These are phyloP conservation scores for Vinca minor DNA, from an alignment of 257 asterid genomes.

Conservation along the genomic window DNA sequence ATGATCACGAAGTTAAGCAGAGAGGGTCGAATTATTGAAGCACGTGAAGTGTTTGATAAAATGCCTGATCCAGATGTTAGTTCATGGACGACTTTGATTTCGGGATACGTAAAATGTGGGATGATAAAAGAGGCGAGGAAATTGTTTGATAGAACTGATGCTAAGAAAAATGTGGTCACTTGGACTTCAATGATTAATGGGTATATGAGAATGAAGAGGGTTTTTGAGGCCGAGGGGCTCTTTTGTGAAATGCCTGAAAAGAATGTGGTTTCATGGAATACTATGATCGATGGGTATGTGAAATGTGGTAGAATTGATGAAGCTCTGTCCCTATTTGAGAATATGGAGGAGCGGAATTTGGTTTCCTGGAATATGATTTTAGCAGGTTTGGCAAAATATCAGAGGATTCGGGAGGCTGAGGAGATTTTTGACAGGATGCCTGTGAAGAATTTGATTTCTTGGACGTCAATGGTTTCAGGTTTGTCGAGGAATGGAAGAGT, in stretches of 20 bases:
- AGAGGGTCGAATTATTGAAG: conserved; percentile 1
- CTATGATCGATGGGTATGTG: conserved; percentile 6
- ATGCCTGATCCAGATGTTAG: conserved; percentile 5
- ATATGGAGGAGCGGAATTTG: conserved; percentile 1
- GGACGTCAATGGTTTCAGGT: conserved; percentile 6
- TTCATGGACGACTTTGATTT: conserved; percentile 6
- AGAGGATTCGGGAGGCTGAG: conserved; percentile 1
- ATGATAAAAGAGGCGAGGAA: conserved; percentile 2
- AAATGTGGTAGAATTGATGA: neutral
- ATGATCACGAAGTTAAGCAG: neutral
- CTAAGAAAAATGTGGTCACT: conserved; percentile 5
- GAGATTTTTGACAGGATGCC: conserved; percentile 3
- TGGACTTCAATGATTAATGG: conserved; percentile 11
- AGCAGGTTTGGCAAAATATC: conserved; percentile 5
- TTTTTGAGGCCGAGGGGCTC: conserved; percentile 1
- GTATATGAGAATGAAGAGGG: neutral
- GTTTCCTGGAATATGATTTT: conserved; percentile 8
- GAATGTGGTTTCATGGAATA: conserved; percentile 10
- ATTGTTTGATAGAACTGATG: conserved; percentile 10
- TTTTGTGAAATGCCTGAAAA: conserved; percentile 6
- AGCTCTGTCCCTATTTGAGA: conserved; percentile 7
- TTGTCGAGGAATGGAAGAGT: conserved; percentile 3
- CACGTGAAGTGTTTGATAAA: conserved; percentile 2
- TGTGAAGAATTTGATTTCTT: conserved; percentile 6
- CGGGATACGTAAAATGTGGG: conserved; percentile 5